A percentile compares a stretch with the other conserved stretches of the same genome.
Conservation (phyloP, 2,329 filamentous ascomycete genomes). For the Cryphonectria nitschkei region DNA sequence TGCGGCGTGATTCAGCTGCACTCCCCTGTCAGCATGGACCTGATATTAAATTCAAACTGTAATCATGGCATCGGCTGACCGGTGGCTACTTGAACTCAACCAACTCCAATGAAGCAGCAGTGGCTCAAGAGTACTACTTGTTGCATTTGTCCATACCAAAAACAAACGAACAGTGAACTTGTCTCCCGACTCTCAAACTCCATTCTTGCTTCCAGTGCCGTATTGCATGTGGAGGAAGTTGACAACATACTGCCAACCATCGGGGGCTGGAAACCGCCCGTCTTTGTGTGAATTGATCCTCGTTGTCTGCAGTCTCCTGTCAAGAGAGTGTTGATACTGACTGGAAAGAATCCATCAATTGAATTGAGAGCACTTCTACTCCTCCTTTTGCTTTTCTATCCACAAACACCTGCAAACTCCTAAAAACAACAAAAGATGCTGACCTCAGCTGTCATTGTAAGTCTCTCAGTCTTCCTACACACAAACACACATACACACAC, state of each 20-base stretch:
- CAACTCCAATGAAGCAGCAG: neutral
- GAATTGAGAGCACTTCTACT: neutral
- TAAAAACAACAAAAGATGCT: neutral
- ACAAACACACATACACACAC: neutral
- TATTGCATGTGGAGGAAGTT: neutral
- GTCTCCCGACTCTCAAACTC: too few relatives aligned
- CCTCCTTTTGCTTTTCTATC: neutral
- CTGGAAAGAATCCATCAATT: neutral
- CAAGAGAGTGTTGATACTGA: neutral
- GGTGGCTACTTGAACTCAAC: too few relatives aligned
- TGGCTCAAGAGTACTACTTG: neutral
- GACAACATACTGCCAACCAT: neutral
- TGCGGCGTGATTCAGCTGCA: neutral
- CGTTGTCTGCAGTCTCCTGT: neutral
- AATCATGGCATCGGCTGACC: too few relatives aligned
- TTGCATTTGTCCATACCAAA: neutral
- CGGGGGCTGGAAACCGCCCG: neutral
- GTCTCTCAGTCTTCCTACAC: neutral
- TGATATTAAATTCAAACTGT: neutral
- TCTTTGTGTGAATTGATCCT: too few relatives aligned
- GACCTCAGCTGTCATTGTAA: slow-evolving; percentile 8
- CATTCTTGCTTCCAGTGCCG: too few relatives aligned
- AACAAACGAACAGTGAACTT: too few relatives aligned
- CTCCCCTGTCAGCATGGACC: neutral
- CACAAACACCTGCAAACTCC: neutral